phyloP scores from a whole-genome alignment of 2,329 filamentous ascomycete genomes.

The Rhynchosporium secalis region DNA sequence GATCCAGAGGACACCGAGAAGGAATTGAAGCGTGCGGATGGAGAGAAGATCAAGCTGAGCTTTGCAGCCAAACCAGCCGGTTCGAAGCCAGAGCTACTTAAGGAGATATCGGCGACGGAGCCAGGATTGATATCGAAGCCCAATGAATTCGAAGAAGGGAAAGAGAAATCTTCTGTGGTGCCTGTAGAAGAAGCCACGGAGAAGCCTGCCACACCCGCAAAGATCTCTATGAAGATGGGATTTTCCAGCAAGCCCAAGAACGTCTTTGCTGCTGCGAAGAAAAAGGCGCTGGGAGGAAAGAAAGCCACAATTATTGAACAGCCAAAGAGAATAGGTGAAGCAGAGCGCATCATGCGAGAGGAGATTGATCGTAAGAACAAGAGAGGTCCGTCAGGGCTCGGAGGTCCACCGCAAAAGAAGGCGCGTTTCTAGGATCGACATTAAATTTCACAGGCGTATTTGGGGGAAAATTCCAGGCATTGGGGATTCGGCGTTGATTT shows the following conservation, averaged over 20 bases:
- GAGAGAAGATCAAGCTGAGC: constrained; percentile 73
- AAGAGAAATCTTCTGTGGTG: not conserved
- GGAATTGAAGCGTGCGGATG: constrained; percentile 61
- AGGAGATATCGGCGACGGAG: not conserved
- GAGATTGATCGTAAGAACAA: constrained; percentile 71
- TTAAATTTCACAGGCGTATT: constrained; percentile 18
- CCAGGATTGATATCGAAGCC: not conserved
- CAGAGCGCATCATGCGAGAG: constrained; percentile 85
- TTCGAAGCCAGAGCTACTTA: constrained; percentile 25
- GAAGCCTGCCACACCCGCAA: constrained; percentile 33
- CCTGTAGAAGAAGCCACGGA: constrained; percentile 15
- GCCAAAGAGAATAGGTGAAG: constrained; percentile 84
- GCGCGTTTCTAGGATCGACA: constrained; percentile 43
- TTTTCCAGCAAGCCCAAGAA: constrained; percentile 72
- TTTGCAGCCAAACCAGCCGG: constrained; percentile 51
- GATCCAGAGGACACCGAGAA: constrained; percentile 47
- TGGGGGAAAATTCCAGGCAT: not conserved
- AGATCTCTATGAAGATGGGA: constrained; percentile 65
- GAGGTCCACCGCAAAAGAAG: constrained; percentile 56
- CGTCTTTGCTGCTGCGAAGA: constrained; percentile 67
- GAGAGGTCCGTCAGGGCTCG: constrained; percentile 49
- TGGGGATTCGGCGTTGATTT: constrained; percentile 23
- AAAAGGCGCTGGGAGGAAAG: constrained; percentile 70
- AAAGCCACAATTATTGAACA: constrained; percentile 58
- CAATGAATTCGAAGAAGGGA: not conserved